These are phyloP conservation scores for Aspergillus nanangensis DNA, from an alignment of 495 filamentous ascomycete genomes.

Conservation along the genomic window DNA sequence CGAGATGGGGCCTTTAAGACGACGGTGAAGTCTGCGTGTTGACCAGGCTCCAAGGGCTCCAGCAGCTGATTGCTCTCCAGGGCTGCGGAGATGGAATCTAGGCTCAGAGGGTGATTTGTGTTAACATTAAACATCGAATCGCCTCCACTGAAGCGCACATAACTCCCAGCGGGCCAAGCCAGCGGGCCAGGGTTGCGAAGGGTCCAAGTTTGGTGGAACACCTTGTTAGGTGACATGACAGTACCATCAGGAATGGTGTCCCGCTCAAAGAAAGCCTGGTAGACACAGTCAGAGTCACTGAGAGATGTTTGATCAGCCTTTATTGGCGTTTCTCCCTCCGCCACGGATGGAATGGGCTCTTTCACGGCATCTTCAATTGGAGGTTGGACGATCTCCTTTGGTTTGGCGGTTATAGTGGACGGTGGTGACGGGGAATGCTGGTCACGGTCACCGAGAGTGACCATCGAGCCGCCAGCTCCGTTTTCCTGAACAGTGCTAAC, in stretches of 20 bases:
- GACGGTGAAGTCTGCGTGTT: constrained; percentile 77
- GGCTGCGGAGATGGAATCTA: constrained; percentile 63
- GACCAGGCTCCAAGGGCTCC: constrained; percentile 61
- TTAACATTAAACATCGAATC: constrained; percentile 93
- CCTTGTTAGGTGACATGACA: constrained; percentile 56
- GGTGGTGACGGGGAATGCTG: no score
- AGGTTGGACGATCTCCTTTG: no score
- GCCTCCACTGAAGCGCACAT: constrained; percentile 85
- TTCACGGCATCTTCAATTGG: no score
- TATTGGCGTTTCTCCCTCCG: constrained; percentile 29
- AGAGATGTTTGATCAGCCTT: constrained; percentile 9
- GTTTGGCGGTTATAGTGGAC: no score
- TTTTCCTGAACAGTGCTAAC: constrained; percentile 82
- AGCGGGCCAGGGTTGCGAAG: constrained; percentile 76
- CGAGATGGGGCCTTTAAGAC: constrained; percentile 73
- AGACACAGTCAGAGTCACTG: constrained; percentile 16
- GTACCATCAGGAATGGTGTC: constrained; percentile 79
- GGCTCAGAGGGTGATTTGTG: constrained; percentile 67
- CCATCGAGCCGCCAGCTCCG: constrained; percentile 52
- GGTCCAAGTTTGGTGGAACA: constrained; percentile 90
- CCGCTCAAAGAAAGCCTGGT: constrained; percentile 71
- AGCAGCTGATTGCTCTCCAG: constrained; percentile 78
- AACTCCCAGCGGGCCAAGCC: constrained; percentile 84
- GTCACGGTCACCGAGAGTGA: no score
- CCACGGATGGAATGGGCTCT: constrained; percentile 49